A percentile compares a stretch with the other conserved stretches of the same genome.
phyloP scores from a whole-genome alignment of 805 yeast genomes.

The Diddensiella transvaalensis region DNA sequence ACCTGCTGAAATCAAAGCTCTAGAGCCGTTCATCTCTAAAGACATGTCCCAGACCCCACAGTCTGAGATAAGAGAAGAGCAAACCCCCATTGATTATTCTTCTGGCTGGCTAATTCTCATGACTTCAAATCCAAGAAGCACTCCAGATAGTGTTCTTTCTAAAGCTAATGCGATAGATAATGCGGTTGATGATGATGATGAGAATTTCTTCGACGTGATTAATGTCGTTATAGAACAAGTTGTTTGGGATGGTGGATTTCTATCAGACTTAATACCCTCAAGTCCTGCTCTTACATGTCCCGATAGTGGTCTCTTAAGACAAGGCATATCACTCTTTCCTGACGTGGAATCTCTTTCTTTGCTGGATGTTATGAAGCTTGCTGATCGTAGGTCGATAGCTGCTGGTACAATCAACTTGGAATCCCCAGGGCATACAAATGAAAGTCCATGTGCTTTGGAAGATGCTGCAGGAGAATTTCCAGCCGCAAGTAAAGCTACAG shows the following conservation, averaged over 20 bases:
- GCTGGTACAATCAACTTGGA: neutral
- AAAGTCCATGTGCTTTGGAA: neutral
- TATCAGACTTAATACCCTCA: conserved; percentile 22
- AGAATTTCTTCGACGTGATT: conserved; percentile 14
- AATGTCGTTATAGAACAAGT: conserved; percentile 32
- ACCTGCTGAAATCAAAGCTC: neutral
- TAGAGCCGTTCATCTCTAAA: neutral
- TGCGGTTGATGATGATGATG: neutral
- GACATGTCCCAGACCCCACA: neutral
- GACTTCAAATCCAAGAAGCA: conserved; percentile 1
- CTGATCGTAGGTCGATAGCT: neutral
- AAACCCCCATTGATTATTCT: conserved; percentile 3
- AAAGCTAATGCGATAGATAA: no score
- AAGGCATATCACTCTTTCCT: conserved; percentile 16
- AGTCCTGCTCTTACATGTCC: conserved; percentile 8
- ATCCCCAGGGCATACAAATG: neutral
- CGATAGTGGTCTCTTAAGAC: conserved; percentile 14
- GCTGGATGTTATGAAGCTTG: conserved; percentile 13
- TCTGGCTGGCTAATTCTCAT: conserved; percentile 5
- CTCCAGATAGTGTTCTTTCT: neutral
- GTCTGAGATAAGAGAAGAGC: neutral
- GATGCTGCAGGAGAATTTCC: neutral
- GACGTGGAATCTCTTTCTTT: conserved; percentile 11
- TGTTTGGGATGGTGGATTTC: conserved; percentile 36
- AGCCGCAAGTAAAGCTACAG: neutral